Evolutionary conservation across 1,284 basidiomycete genomes (phyloP), one percentile per base, ranked within the genome.

Genomic region (Ganoderma meredithae): DNA sequence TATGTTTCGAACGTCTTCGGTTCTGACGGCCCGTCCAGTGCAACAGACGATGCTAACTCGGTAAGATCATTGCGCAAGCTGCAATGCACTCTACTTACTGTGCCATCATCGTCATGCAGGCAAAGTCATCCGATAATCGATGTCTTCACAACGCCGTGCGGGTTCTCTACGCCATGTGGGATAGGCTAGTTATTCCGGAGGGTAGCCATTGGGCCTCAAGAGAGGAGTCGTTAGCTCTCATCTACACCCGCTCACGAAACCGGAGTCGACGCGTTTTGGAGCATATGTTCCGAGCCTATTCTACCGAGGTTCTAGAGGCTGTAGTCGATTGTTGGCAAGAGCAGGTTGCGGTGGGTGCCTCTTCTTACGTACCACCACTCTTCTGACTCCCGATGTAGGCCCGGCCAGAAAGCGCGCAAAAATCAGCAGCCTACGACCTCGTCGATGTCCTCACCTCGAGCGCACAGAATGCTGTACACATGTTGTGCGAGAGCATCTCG

Each of bases 401-500:
- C 25, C 65, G 71, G 36, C 69, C 71, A 19, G 71, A 72, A 53
- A 69, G 53, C 40, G 67, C 56, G 19, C 69, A 72, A 39, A 70
- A 67, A 22, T 85, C 84, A 62, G 82, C 86, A 9, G 85, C 92
- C 1, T 96, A 97, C 74, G 93, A 96, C 68, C 86, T 98, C 56
- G 83, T 98, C 12, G 95, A 97, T 75, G 82, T 91, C 15, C 85
- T 99, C 22, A 89, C 96, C 2, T 87, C 95, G 0, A 97, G 90
- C 76, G 93, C 95, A 1, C 95, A 97, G 76, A 94, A 89, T 70
- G 90, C 95, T 1, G 95, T 98, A 0, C 92, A 96, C 69, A 94
- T 97, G 85, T 82, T 97, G 22, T 97, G 94, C 77, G 96, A 98
- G 77, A 91, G 91, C 73, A 92, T 95, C 62, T 83, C 84, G 47